These are phyloP conservation scores for Phytophthora vignae DNA, from an alignment of 352 stramenopile species.

Conservation along the genomic window DNA sequence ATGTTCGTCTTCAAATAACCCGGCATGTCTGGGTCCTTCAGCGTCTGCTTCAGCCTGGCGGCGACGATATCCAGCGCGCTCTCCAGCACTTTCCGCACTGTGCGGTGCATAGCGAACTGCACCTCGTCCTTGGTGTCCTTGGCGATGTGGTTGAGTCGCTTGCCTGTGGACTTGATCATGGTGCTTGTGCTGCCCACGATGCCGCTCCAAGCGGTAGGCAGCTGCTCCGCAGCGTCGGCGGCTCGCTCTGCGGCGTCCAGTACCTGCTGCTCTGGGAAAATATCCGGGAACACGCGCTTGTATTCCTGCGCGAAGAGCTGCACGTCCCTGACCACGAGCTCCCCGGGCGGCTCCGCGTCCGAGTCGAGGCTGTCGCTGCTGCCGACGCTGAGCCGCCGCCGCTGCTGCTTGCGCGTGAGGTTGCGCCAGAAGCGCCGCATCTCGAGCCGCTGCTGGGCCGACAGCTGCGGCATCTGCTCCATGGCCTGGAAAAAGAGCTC, in stretches of 20 bases:
- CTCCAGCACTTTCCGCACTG: slow-evolving; percentile 79
- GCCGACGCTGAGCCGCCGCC: slow-evolving; percentile 9
- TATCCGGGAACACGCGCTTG: slow-evolving; percentile 80
- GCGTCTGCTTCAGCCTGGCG: slow-evolving; percentile 69
- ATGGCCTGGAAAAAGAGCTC: slow-evolving; percentile 75
- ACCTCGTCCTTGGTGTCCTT: slow-evolving; percentile 88
- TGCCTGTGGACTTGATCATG: slow-evolving; percentile 83
- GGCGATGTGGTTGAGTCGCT: slow-evolving; percentile 84
- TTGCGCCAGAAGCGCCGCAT: slow-evolving; percentile 85
- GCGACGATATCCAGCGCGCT: slow-evolving; percentile 82
- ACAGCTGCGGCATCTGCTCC: slow-evolving; percentile 61
- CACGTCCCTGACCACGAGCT: slow-evolving; percentile 68
- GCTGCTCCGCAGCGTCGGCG: slow-evolving; percentile 41
- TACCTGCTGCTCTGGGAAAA: slow-evolving; percentile 79
- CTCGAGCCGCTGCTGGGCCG: slow-evolving; percentile 67
- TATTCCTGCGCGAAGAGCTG: slow-evolving; percentile 84
- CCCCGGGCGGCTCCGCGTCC: slow-evolving; percentile 6
- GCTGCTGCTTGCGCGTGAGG: slow-evolving; percentile 61
- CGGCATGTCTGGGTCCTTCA: slow-evolving; percentile 90
- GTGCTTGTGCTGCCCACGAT: slow-evolving; percentile 81
- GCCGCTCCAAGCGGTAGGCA: slow-evolving; percentile 57
- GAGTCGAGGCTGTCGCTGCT: not conserved
- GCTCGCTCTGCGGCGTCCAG: slow-evolving; percentile 60
- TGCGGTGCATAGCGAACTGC: slow-evolving; percentile 83
- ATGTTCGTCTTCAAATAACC: slow-evolving; percentile 86